Conservation (phyloP, 202 grass and related monocot genomes). For the Setaria viridis region DNA sequence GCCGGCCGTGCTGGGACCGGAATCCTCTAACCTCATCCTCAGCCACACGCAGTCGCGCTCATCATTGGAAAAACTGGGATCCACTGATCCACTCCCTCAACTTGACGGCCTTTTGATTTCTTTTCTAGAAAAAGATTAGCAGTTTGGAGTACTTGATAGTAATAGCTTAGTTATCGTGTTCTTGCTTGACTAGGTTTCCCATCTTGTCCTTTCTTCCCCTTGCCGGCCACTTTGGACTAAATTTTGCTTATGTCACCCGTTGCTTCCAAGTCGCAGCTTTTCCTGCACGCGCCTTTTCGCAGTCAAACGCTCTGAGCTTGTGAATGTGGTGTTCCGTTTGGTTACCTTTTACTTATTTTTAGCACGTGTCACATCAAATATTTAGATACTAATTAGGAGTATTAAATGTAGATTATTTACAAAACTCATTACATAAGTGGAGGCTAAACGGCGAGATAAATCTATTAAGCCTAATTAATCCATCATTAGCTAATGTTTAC, state of each 20-base stretch:
- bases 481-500: too few relatives aligned
- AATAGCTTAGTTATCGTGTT: background rate
- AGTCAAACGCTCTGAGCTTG: conserved; percentile 43
- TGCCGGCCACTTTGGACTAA: conserved; percentile 32
- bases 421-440: too few relatives aligned
- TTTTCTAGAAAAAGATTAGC: background rate
- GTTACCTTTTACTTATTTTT: too few relatives aligned
- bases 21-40: conserved; percentile 21
- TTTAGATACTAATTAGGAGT: too few relatives aligned
- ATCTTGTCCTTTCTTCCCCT: background rate
- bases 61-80: conserved; percentile 6
- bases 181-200: background rate
- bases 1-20: background rate
- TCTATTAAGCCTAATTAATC: too few relatives aligned
- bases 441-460: too few relatives aligned
- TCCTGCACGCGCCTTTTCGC: background rate
- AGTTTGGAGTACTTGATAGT: background rate
- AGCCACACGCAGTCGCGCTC: background rate
- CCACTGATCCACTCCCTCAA: conserved; percentile 12
- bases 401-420: too few relatives aligned
- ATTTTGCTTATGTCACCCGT: background rate
- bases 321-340: conserved; percentile 26
- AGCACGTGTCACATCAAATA: too few relatives aligned
- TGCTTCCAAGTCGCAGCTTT: conserved; percentile 31
- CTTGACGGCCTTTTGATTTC: background rate